Base-by-base conservation (phyloP, 148 eudicot genomes). In the Linanthus parryae region DNA sequence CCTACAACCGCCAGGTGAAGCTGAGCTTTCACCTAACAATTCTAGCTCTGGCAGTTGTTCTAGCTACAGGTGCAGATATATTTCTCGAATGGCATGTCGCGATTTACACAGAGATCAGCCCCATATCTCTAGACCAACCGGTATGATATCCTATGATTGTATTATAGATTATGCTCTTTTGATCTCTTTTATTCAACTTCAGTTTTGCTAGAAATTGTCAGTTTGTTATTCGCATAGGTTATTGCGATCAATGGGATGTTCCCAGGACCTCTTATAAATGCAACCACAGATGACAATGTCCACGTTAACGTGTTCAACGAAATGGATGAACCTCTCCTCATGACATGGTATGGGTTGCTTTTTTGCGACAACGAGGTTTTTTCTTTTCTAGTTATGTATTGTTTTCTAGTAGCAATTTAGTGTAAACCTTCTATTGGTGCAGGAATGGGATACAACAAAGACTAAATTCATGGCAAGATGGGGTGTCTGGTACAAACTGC, bases 401-500 rank as follows among this genome's bases (percentile, higher is more conserved):
- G n/a, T n/a, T n/a, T n/a, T n/a, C n/a, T n/a, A n/a, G n/a, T n/a
- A n/a, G n/a, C n/a, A n/a, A n/a, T n/a, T n/a, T n/a, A n/a, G n/a
- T n/a, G n/a, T n/a, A n/a, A n/a, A n/a, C n/a, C n/a, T 34, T 5
- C n/a, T 24, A 16, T 2, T 33, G 57, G 40, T 34, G 17, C 28
- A 69, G 75, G 79, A 66, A 70, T 54, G 79, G 75, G 2, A 74
- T 74, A 41, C 79, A 74, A 58, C 79, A 74, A 57, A 70, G 79
- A 40, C 44, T 65, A 13, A 65, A 74, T 43, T 69, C 79, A 57
- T 70, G 79, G 79, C 65, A 74, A 57, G 79, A 74, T 44, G 79
- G 79, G 31, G 79, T 74, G 1, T 74, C 75, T 2, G 74, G 79
- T 4, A 74, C 74, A 13, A 74, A 74, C 23, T 74, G 79, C 31